Conservation (phyloP, 768 basidiomycete genomes). For the Zangia roseola region DNA sequence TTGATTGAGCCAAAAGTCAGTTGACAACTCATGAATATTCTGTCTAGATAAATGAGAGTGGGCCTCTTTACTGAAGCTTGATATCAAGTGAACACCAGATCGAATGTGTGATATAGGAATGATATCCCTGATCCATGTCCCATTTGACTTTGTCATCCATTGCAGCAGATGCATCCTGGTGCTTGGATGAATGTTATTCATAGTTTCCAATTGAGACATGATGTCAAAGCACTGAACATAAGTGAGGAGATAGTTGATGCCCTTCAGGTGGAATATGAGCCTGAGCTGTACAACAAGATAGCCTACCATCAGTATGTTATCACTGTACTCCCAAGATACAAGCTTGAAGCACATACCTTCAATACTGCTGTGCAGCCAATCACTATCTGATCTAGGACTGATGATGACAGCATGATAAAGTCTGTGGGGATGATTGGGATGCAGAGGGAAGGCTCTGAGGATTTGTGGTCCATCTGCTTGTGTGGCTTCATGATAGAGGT, state of each 20-base stretch:
- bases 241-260: slow-evolving; percentile 11
- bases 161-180: slow-evolving; percentile 25
- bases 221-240: slow-evolving; percentile 30
- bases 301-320: not conserved
- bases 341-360: not conserved
- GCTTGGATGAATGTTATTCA: slow-evolving; percentile 7
- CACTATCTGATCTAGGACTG: not conserved
- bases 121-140: slow-evolving; percentile 21
- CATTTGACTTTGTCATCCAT: slow-evolving; percentile 11
- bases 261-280: slow-evolving; percentile 10
- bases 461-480: slow-evolving; percentile 9
- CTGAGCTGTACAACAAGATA: slow-evolving; percentile 16
- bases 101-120: slow-evolving; percentile 24
- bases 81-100: slow-evolving; percentile 24
- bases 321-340: not conserved
- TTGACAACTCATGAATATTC: slow-evolving; percentile 24
- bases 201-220: slow-evolving; percentile 13
- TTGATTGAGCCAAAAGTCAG: slow-evolving; percentile 34
- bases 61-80: slow-evolving; percentile 26
- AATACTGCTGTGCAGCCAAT: slow-evolving; percentile 13
- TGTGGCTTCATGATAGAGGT: slow-evolving; percentile 7
- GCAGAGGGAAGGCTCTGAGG: slow-evolving; percentile 2
- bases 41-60: slow-evolving; percentile 19
- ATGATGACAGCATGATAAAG: too few species aligned
- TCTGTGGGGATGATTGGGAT: slow-evolving; percentile 1